Evolutionary conservation across 257 asterid species (phyloP).

Genomic region (Galeopsis tetrahit): DNA sequence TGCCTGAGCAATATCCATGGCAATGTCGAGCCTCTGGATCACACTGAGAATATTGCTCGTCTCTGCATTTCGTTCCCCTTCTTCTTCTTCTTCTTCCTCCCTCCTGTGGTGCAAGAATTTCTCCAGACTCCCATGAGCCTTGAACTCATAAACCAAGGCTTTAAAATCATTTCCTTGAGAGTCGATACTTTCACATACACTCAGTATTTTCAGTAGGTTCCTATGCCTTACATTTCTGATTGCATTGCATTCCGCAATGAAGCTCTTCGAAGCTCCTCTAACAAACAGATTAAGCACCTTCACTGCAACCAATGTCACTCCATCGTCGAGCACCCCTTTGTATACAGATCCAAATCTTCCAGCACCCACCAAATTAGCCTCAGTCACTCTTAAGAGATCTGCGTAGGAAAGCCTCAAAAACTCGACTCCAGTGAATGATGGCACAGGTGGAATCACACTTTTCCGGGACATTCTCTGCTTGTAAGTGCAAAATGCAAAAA

Average conservation of each 20-base stretch:
- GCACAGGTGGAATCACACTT: not conserved
- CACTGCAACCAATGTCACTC: not conserved
- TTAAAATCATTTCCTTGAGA: slow-evolving; percentile 25
- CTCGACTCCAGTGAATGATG: not conserved
- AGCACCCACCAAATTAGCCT: not conserved
- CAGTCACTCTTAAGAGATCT: slow-evolving; percentile 5
- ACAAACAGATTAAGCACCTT: slow-evolving; percentile 6
- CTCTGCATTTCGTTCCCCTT: not conserved
- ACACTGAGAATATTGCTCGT: too few relatives aligned
- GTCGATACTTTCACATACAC: slow-evolving; percentile 26
- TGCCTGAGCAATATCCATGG: not conserved
- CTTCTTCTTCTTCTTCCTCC: too few relatives aligned
- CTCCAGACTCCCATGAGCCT: not conserved
- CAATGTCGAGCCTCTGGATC: not conserved
- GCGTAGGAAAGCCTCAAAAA: not conserved
- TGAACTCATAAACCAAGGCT: not conserved
- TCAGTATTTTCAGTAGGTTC: slow-evolving; percentile 9
- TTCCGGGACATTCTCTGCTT: not conserved
- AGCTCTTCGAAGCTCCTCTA: slow-evolving; percentile 15
- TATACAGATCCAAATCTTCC: not conserved
- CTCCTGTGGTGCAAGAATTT: not conserved
- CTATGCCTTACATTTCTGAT: slow-evolving; percentile 16
- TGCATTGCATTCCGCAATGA: slow-evolving; percentile 19
- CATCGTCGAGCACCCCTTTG: not conserved
- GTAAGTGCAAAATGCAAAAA: not conserved